These are phyloP conservation scores for Syncephalastrum sp. DNA, from an alignment of 371 early-diverging fungal genomes.

Conservation along the genomic window DNA sequence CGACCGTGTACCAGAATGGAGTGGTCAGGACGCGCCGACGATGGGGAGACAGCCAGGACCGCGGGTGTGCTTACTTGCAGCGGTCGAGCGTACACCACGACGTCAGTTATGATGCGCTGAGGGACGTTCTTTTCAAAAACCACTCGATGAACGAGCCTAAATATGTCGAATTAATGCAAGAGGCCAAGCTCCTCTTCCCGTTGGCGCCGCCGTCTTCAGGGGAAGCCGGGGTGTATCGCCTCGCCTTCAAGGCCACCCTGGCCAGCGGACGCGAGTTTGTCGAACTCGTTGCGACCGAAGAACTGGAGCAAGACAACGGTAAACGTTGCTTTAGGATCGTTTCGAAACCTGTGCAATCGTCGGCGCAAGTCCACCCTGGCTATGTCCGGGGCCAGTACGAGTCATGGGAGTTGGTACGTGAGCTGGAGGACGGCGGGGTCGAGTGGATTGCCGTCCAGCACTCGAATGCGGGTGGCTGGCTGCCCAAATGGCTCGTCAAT, in stretches of 20 bases:
- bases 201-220: not conserved
- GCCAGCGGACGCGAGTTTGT: constrained; percentile 26
- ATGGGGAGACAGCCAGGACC: constrained; percentile 8
- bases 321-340: constrained; percentile 24
- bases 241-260: constrained; percentile 26
- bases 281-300: constrained; percentile 26
- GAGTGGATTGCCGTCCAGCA: constrained; percentile 33
- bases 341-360: constrained; percentile 20
- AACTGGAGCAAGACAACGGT: constrained; percentile 3
- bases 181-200: constrained; percentile 12
- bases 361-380: constrained; percentile 7
- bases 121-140: constrained; percentile 15
- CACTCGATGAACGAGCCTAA: constrained; percentile 21
- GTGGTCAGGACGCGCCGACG: not conserved
- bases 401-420: constrained; percentile 28
- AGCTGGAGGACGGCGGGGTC: constrained; percentile 17
- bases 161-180: constrained; percentile 20
- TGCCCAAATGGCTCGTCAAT: constrained; percentile 22
- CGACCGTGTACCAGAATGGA: not conserved
- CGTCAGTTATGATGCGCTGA: constrained; percentile 16
- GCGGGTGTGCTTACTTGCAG: constrained; percentile 12
- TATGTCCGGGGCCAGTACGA: constrained; percentile 28
- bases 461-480: constrained; percentile 24
- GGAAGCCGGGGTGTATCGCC: constrained; percentile 27
- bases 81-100: constrained; percentile 16